Evolutionary conservation across 129 eudicot genomes (phyloP).

Genomic region (Smallanthus sonchifolius): DNA sequence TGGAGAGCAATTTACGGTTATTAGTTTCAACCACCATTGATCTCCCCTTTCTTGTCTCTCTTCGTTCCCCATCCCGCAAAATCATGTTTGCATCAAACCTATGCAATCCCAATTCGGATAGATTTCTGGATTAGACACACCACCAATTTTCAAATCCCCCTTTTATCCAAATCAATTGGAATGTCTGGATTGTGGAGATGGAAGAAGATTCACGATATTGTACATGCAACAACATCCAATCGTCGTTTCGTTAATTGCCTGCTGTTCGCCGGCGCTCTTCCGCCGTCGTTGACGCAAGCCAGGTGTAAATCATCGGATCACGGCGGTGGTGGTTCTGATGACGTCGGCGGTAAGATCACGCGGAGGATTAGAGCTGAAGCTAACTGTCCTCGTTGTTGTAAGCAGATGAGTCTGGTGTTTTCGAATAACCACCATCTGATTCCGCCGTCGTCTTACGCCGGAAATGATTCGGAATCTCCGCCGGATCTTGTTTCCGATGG

Average conservation of each 20-base stretch:
- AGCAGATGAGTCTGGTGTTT: constrained; percentile 71
- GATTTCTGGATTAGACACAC: constrained; percentile 4
- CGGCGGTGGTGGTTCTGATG: constrained; percentile 38
- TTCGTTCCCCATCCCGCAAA: constrained; percentile 1
- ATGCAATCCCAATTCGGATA: background rate
- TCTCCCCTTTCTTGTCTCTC: background rate
- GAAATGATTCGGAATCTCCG: constrained; percentile 10
- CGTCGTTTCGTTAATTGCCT: constrained; percentile 36
- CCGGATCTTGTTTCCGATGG: constrained; percentile 17
- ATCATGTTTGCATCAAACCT: background rate
- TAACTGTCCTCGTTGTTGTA: constrained; percentile 86
- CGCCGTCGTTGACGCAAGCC: constrained; percentile 38
- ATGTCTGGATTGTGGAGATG: constrained; percentile 66
- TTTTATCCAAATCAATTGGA: background rate
- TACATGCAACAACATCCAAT: constrained; percentile 12
- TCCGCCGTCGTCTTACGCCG: constrained; percentile 42
- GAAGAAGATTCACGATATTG: constrained; percentile 34
- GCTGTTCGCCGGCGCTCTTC: constrained; percentile 30
- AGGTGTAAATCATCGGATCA: constrained; percentile 74
- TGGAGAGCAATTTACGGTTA: background rate
- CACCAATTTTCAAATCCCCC: background rate
- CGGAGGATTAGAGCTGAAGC: constrained; percentile 66
- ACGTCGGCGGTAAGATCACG: background rate
- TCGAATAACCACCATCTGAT: constrained; percentile 40
- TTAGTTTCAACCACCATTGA: background rate